phyloP scores from a whole-genome alignment of 169 alveolate genomes.

The Ichthyophthirius multifiliis region DNA sequence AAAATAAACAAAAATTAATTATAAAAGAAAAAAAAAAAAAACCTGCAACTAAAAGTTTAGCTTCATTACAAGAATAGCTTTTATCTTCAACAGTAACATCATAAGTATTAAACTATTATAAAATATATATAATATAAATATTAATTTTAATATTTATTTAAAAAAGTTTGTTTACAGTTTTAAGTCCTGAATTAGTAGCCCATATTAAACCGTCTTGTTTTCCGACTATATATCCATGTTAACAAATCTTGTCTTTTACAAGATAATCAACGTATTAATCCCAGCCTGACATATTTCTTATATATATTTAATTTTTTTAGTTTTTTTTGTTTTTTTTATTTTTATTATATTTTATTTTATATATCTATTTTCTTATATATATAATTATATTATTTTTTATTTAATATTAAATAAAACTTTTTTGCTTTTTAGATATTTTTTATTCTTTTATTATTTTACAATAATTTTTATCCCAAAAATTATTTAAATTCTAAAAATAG shows the following conservation, averaged over 20 bases:
- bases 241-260: background rate
- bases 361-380: background rate
- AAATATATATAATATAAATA: background rate
- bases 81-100: background rate
- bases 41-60: background rate
- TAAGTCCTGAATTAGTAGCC: background rate
- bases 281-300: background rate
- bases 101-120: background rate
- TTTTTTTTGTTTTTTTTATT: background rate
- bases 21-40: background rate
- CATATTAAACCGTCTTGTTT: background rate
- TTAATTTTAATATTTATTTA: background rate
- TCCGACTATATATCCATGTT: background rate
- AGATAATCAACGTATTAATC: constrained; percentile 1
- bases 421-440: no score
- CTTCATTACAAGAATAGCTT: background rate
- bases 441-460: no score
- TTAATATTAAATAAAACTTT: no score
- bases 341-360: background rate
- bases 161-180: background rate
- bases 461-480: no score
- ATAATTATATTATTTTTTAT: no score
- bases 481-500: no score
- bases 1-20: background rate
- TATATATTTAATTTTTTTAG: background rate